Base-by-base conservation (phyloP, 2,329 filamentous ascomycete species). In the Dactylella cylindrospora region DNA sequence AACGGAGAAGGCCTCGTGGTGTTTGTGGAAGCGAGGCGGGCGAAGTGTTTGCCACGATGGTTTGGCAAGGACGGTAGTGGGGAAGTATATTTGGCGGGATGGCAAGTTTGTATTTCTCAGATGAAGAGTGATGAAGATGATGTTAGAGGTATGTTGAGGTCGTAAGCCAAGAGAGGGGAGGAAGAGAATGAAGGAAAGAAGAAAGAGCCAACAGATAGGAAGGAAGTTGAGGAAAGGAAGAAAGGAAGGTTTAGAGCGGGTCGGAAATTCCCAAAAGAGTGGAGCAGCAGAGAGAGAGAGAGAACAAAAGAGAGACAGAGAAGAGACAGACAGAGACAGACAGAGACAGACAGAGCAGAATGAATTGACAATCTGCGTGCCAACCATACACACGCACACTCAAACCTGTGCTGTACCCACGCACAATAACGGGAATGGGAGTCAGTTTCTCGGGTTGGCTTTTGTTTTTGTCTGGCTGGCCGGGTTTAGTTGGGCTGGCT, bases 251-350 rank as follows among this genome's bases (percentile, higher is more conserved):
- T 22, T 22, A 23, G 20, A 22, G 8, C n/a, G n/a, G n/a, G n/a
- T n/a, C n/a, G n/a, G n/a, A n/a, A n/a, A n/a, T n/a, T n/a, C n/a
- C n/a, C n/a, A n/a, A n/a, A n/a, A n/a, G n/a, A n/a, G n/a, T n/a
- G 13, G 12, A 17, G 25, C 17, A 23, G 33, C 20, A 9, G 44
- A 19, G 28, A 8, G 28, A 20, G 52, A 25, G 43, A 32, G 17
- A 35, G 20, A 52, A 13, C 20, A 29, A n/a, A 44, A 60, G 22
- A 49, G 33, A 44, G n/a, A n/a, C 43, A 19, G 15, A 28, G 13
- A 35, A 53, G 19, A 41, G 49, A 40, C 33, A 32, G 17, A 19
- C 15, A n/a, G 25, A 22, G 23, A 32, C 26, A 33, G 26, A 35
- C 2, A 15, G 32, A 20, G 36, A 22, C 33, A 44, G 20, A 32